Evolutionary conservation across 768 basidiomycete species (phyloP), one percentile per base, ranked within the genome.

Genomic region (Russula griseocarnosa): DNA sequence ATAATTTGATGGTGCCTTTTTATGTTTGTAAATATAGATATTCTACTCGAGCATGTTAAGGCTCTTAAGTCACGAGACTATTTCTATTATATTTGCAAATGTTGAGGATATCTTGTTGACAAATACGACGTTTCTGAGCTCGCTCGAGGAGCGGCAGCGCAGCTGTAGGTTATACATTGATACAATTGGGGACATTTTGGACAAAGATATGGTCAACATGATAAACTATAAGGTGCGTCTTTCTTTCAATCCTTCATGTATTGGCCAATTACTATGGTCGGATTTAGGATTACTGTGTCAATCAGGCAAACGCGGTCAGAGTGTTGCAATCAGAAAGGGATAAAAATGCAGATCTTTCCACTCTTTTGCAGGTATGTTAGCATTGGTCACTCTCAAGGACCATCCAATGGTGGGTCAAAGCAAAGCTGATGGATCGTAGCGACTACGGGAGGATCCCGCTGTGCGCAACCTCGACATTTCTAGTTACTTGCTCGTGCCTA

Each of bases 101-200:
- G 80, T 98, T 26, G 95, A 98, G 71, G 95, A 98, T 69, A 86
- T 98, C 55, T 78, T 98, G 4, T 75, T 98, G 34, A 88, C 86
- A 47, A 95, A 96, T 69, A 96, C 92, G 13, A 81, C 86, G 0
- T 94, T 98, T 73, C 76, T 94, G 62, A 95, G 92, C 66, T 86
- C 85, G 20, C 79, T 98, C 8, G 96, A 99, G 72, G 90, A 92
- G 66, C 82, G 95, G 4, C 96, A 98, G 73, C 92, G 89, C 69
- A 86, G 89, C 10, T 94, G 91, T 69, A 79, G 96, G n/a, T 76
- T 99, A 36, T 99, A 98, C 70, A 79, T 98, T 28, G 92, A 95
- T 73, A 80, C 77, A 26, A 88, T 98, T 38, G 94, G 93, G 2
- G 95, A 98, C 72, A 82, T 97, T 58, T 74, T 98, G 40, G 76